phyloP scores from a whole-genome alignment of 1,284 basidiomycete species.

The Ustilago tritici region DNA sequence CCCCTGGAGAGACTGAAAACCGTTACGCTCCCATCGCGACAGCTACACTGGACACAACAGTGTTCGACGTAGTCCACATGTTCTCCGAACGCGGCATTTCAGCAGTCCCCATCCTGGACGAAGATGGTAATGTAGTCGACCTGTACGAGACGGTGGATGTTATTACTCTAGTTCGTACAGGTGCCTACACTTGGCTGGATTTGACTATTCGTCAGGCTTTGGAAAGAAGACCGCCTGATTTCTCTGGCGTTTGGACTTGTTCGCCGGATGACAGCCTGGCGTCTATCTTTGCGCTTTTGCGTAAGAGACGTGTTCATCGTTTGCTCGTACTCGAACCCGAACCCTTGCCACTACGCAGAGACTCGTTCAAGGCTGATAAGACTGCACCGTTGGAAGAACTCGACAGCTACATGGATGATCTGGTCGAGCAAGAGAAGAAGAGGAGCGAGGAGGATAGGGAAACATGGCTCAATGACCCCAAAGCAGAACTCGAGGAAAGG shows the following conservation, averaged over 20 bases:
- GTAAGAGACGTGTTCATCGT: conserved; percentile 91
- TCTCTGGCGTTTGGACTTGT: conserved; percentile 95
- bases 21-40: conserved; percentile 91
- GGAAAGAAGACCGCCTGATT: conserved; percentile 86
- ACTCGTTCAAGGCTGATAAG: conserved; percentile 8
- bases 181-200: conserved; percentile 93
- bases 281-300: conserved; percentile 89
- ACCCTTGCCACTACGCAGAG: background rate
- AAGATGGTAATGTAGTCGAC: conserved; percentile 92
- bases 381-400: conserved; percentile 39
- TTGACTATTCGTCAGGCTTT: conserved; percentile 94
- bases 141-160: conserved; percentile 99
- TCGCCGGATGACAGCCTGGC: conserved; percentile 93
- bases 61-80: conserved; percentile 98
- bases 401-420: conserved; percentile 37
- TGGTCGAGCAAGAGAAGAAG: conserved; percentile 25
- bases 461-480: conserved; percentile 22
- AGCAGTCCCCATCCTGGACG: conserved; percentile 94
- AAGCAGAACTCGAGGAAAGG: conserved; percentile 25
- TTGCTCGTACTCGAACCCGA: conserved; percentile 71
- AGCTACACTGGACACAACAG: conserved; percentile 89
- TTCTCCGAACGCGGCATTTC: conserved; percentile 96
- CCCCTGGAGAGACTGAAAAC: conserved; percentile 10
- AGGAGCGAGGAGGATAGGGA: conserved; percentile 11
- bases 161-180: conserved; percentile 84